phyloP scores from a whole-genome alignment of 306 rosid genomes.

The Cicer arietinum region DNA sequence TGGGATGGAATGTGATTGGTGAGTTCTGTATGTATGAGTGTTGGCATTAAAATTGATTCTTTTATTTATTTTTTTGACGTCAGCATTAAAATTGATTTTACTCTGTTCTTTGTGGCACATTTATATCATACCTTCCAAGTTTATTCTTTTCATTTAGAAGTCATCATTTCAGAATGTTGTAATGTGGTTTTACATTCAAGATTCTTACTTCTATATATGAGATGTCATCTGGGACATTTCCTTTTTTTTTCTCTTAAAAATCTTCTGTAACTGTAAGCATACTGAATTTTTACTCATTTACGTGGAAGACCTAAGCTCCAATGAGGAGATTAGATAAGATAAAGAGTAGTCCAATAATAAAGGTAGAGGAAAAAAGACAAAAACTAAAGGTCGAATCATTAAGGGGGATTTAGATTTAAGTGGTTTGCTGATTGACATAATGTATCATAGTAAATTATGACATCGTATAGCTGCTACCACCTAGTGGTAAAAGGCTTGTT shows the following conservation, averaged over 20 bases:
- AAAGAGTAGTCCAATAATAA: background rate
- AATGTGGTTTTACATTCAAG: conserved; percentile 14
- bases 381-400: background rate
- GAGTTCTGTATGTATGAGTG: conserved; percentile 43
- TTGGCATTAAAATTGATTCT: conserved; percentile 3
- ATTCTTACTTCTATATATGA: conserved; percentile 12
- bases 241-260: background rate
- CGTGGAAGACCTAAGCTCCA: background rate
- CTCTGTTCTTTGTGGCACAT: background rate
- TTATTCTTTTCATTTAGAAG: conserved; percentile 27
- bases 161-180: conserved; percentile 30
- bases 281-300: background rate
- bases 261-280: conserved; percentile 12
- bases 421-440: background rate
- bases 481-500: background rate
- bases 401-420: background rate
- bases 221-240: background rate
- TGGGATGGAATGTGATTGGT: conserved; percentile 99
- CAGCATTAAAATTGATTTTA: conserved; percentile 12
- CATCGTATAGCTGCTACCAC: background rate
- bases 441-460: background rate
- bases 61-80: no score
- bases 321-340: background rate
- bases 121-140: background rate
- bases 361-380: background rate